Evolutionary conservation across 192 early-diverging fungal genomes (phyloP), one percentile per base, ranked within the genome.

Genomic region (Paraglomus occultum): DNA sequence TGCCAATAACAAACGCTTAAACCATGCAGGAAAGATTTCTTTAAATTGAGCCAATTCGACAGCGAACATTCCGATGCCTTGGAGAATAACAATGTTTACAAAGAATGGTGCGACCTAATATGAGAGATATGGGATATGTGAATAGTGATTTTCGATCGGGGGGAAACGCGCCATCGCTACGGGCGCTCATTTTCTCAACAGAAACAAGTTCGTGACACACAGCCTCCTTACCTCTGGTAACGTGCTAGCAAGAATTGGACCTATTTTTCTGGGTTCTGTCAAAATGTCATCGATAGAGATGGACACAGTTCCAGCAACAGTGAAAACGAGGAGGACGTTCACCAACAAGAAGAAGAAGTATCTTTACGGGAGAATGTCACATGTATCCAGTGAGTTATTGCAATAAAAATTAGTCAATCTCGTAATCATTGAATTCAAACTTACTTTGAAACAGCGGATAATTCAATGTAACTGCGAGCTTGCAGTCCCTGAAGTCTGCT

Each of bases 241-340:
- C 5, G 79, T 88, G 0, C 76, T 80, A 15, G 92, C 92, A 49
- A 94, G 74, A 9, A 80, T 77, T 49, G 85, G 77, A 58, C 88
- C 77, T 1, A 91, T 75, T 10, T 86, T 80, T 5, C 81, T 83
- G 0, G 89, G 84, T 64, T 86, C 78, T 46, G 89, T 83, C 39
- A 88, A 74, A 4, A 91, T 85, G 31, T 90, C 82, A 44, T 80
- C 74, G 39, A 91, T 51, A 18, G 86, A 75, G 62, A 85, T 85
- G 69, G 82, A 85, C 40, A 88, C 76, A 1, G 92, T 87, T 48
- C 87, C 84, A 14, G 85, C 86, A n/a, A 92, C 70, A 2, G 90
- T 88, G 73, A 92, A 91, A 7, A 92, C 79, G 42, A 93, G 76
- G 15, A 93, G 71, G 11, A 91, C 85, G 76, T 90, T 94, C 73